A percentile compares a stretch with the other conserved stretches of the same genome.
These are phyloP conservation scores for Whalleya microplaca DNA, from an alignment of 2,329 filamentous ascomycete species.

Conservation along the genomic window DNA sequence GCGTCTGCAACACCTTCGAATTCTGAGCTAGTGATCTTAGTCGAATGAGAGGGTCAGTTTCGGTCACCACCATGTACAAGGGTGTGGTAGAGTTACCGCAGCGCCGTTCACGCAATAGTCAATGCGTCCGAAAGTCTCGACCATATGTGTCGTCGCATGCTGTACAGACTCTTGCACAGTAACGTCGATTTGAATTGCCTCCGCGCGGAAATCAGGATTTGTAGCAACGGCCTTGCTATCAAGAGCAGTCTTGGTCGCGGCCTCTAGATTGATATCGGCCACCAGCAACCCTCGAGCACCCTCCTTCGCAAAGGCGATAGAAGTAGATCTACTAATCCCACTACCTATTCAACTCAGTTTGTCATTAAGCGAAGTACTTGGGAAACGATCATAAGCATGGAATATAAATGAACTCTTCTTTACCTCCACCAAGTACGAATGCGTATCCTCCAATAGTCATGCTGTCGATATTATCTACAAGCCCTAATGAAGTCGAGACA, in stretches of 20 bases:
- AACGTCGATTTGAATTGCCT: slow-evolving; percentile 21
- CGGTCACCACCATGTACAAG: too few relatives aligned
- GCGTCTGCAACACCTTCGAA: neutral
- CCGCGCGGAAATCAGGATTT: slow-evolving; percentile 13
- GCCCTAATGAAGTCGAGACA: too few relatives aligned
- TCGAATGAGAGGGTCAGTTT: too few relatives aligned
- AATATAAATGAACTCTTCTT: too few relatives aligned
- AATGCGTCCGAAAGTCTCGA: slow-evolving; percentile 20
- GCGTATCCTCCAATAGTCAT: too few relatives aligned
- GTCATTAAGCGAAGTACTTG: too few relatives aligned
- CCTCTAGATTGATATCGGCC: slow-evolving; percentile 25
- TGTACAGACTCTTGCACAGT: slow-evolving; percentile 12
- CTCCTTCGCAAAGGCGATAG: slow-evolving; percentile 13
- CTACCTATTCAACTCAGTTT: too few relatives aligned
- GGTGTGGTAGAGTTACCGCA: slow-evolving; percentile 15
- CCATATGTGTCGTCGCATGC: slow-evolving; percentile 3
- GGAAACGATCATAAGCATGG: too few relatives aligned
- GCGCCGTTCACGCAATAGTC: slow-evolving; percentile 27
- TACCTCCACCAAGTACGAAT: too few relatives aligned
- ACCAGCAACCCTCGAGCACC: slow-evolving; percentile 19
- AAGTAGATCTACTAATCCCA: slow-evolving; percentile 9
- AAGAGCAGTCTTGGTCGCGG: slow-evolving; percentile 4
- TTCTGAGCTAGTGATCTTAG: too few relatives aligned
- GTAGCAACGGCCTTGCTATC: slow-evolving; percentile 8
- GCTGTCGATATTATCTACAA: too few relatives aligned